phyloP scores from a whole-genome alignment of 2,329 filamentous ascomycete species.

The Trichoderma brevicompactum region DNA sequence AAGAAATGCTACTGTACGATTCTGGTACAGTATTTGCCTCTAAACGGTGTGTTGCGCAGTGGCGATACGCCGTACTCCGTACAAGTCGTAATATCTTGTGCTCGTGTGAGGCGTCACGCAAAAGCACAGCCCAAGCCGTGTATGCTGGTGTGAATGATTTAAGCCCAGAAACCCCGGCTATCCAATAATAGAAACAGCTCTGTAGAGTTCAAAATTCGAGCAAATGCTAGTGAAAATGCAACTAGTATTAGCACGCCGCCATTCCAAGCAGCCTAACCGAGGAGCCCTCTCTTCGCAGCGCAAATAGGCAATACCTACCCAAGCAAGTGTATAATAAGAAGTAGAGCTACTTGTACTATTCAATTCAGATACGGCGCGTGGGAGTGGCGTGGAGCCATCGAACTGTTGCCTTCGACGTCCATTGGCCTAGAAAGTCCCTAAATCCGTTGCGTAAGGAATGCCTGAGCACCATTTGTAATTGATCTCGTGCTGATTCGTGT shows the following conservation, averaged over 20 bases:
- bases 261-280: neutral
- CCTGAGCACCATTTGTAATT: slow-evolving; percentile 9
- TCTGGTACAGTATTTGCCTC: neutral
- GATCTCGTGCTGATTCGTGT: slow-evolving; percentile 7
- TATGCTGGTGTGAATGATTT: neutral
- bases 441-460: neutral
- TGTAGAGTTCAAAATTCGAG: neutral
- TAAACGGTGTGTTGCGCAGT: neutral
- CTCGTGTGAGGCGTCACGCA: neutral
- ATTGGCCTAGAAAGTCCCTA: slow-evolving; percentile 14
- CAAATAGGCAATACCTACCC: neutral
- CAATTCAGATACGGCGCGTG: neutral
- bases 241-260: slow-evolving; percentile 1
- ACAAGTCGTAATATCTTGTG: neutral
- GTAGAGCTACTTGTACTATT: neutral
- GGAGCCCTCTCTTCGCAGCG: neutral
- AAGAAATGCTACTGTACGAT: slow-evolving; percentile 4
- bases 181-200: neutral
- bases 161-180: neutral
- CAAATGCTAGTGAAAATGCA: neutral
- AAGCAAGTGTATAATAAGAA: neutral
- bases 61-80: neutral
- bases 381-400: slow-evolving; percentile 6
- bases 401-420: neutral
- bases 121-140: neutral